Percentiles rank a stretch among this genome's conserved stretches.
Evolutionary conservation across 169 alveolate genomes (phyloP).

Genomic region (Eimeria necatrix): DNA sequence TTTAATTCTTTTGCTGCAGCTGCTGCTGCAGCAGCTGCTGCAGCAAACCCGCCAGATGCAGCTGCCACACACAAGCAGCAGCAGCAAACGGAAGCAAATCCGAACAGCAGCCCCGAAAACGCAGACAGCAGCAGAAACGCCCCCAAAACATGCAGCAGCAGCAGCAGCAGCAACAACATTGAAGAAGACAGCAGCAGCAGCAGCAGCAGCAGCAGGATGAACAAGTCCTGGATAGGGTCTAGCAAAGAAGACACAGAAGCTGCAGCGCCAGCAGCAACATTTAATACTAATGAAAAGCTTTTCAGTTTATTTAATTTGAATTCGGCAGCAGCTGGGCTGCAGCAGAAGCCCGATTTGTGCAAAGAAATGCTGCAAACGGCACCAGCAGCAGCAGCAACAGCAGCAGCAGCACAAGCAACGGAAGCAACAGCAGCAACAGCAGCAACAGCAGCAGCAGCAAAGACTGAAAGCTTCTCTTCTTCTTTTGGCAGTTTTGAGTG

Average conservation of each 20-base stretch:
- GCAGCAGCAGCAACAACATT: background rate
- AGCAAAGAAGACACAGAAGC: background rate
- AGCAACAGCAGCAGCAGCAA: constrained; percentile 47
- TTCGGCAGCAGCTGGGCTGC: background rate
- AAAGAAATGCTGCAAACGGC: background rate
- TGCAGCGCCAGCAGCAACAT: background rate
- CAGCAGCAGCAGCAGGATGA: background rate
- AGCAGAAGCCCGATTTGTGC: background rate
- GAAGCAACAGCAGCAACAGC: constrained; percentile 38
- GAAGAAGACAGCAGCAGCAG: background rate
- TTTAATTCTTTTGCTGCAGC: background rate
- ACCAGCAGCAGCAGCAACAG: background rate
- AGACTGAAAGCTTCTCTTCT: background rate
- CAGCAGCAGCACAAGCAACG: background rate
- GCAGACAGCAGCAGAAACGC: background rate
- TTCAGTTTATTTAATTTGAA: background rate
- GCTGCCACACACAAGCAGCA: background rate
- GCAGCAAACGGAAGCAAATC: background rate
- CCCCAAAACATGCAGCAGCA: background rate
- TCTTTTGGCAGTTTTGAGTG: background rate
- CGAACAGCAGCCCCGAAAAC: background rate
- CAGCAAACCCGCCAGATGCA: background rate
- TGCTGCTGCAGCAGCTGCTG: background rate
- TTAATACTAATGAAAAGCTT: background rate
- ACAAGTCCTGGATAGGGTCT: background rate